phyloP scores from a whole-genome alignment of 208 protist species.

The Leishmania braziliensis region DNA sequence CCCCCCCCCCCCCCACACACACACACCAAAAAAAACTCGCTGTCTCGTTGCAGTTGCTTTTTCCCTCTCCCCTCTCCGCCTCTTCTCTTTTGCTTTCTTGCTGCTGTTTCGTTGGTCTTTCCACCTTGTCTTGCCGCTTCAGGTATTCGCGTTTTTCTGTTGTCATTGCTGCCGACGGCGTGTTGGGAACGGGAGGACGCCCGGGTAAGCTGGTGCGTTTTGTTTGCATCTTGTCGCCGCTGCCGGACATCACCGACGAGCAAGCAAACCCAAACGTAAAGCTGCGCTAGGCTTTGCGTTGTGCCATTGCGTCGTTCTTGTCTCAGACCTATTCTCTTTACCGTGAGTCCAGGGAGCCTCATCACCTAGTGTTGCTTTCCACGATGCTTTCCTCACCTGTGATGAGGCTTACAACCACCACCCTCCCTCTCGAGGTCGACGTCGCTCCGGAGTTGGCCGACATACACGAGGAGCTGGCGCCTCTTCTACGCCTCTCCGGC shows the following conservation, averaged over 20 bases:
- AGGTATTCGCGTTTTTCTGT: not conserved
- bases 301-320: not conserved
- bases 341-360: not conserved
- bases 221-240: not conserved
- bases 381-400: slow-evolving; percentile 13
- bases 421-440: slow-evolving; percentile 28
- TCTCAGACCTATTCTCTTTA: not conserved
- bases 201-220: not conserved
- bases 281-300: not conserved
- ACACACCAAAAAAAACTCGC: too few relatives aligned
- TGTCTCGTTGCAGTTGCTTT: not conserved
- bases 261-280: not conserved
- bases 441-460: slow-evolving; percentile 30
- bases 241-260: not conserved
- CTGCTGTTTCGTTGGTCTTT: too few relatives aligned
- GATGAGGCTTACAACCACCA: slow-evolving; percentile 9
- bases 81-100: not conserved
- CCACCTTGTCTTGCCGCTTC: too few relatives aligned
- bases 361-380: not conserved
- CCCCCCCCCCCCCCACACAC: too few relatives aligned
- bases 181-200: not conserved
- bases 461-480: slow-evolving; percentile 35
- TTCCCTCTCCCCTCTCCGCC: not conserved
- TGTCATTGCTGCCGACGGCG: not conserved
- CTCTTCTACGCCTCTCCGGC: slow-evolving; percentile 34